phyloP scores from a whole-genome alignment of 352 stramenopile species.

The Aphanomyces euteiches region DNA sequence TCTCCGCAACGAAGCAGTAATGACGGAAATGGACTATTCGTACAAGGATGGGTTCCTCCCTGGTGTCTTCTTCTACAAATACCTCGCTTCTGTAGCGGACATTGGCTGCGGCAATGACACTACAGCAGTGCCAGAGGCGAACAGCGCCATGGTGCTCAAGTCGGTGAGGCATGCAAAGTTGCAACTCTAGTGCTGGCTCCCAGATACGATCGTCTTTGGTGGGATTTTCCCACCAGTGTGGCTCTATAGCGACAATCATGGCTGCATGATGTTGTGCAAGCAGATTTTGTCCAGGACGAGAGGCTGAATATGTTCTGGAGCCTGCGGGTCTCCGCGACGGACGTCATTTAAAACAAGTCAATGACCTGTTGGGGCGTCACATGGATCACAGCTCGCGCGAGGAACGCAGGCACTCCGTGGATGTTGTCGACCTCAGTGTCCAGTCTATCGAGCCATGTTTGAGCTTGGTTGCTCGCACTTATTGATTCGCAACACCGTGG shows the following conservation, averaged over 20 bases:
- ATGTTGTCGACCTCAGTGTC: no score
- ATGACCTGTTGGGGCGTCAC: no score
- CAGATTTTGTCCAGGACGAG: no score
- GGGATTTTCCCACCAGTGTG: constrained; percentile 64
- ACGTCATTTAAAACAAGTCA: no score
- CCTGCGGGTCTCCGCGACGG: no score
- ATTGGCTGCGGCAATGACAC: not conserved
- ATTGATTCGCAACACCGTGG: no score
- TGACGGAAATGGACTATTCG: constrained; percentile 30
- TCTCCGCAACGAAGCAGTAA: constrained; percentile 1
- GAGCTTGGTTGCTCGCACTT: no score
- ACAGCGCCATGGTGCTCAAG: not conserved
- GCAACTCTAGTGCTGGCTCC: constrained; percentile 43
- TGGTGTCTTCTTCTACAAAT: constrained; percentile 29
- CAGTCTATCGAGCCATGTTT: no score
- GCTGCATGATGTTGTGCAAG: no score
- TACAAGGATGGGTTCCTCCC: constrained; percentile 24
- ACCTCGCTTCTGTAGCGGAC: constrained; percentile 23
- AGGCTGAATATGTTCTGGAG: no score
- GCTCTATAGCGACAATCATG: constrained; percentile 67
- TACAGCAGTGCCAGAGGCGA: not conserved
- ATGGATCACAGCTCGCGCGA: no score
- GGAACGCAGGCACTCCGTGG: no score
- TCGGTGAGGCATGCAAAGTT: not conserved
- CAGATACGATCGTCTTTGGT: constrained; percentile 77